phyloP scores from a whole-genome alignment of 2,329 filamentous ascomycete genomes.

The Colletotrichum neosansevieriae region DNA sequence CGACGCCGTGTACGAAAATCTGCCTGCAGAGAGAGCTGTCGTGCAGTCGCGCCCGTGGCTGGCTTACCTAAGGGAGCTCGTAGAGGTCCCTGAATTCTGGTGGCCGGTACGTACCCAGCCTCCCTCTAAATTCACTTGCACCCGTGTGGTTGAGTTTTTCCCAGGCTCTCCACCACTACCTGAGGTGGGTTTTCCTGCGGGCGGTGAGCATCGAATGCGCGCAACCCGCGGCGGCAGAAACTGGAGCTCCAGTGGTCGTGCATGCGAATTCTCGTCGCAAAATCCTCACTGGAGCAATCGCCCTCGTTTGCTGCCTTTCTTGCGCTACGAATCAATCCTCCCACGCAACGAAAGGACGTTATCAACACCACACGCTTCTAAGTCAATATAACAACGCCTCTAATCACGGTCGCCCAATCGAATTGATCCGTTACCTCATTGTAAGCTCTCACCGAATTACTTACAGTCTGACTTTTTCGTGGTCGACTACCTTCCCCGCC shows the following conservation, averaged over 20 bases:
- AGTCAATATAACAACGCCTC: background rate
- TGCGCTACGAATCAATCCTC: conserved; percentile 17
- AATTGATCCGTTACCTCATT: conserved; percentile 11
- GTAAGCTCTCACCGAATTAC: conserved; percentile 36
- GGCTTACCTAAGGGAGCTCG: background rate
- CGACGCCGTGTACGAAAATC: too few species aligned
- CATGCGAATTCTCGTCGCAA: conserved; percentile 41
- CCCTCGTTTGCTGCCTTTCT: conserved; percentile 19
- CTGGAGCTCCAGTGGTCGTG: conserved; percentile 35
- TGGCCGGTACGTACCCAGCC: conserved; percentile 21
- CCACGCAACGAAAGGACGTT: background rate
- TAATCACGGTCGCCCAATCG: conserved; percentile 1
- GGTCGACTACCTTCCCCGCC: conserved; percentile 35
- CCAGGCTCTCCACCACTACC: conserved; percentile 29
- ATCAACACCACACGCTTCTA: conserved; percentile 5
- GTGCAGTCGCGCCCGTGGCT: conserved; percentile 18
- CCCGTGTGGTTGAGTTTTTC: conserved; percentile 38
- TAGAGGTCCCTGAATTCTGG: background rate
- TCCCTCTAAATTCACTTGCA: conserved; percentile 3
- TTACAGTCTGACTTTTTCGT: conserved; percentile 29
- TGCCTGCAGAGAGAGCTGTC: background rate
- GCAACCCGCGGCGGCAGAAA: conserved; percentile 39
- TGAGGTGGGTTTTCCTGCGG: conserved; percentile 34
- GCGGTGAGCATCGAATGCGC: conserved; percentile 37
- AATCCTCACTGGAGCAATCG: conserved; percentile 34